A percentile compares a stretch with the other conserved stretches of the same genome.
phyloP scores from a whole-genome alignment of 106 monocot genomes.

The Gastrodia elata region DNA sequence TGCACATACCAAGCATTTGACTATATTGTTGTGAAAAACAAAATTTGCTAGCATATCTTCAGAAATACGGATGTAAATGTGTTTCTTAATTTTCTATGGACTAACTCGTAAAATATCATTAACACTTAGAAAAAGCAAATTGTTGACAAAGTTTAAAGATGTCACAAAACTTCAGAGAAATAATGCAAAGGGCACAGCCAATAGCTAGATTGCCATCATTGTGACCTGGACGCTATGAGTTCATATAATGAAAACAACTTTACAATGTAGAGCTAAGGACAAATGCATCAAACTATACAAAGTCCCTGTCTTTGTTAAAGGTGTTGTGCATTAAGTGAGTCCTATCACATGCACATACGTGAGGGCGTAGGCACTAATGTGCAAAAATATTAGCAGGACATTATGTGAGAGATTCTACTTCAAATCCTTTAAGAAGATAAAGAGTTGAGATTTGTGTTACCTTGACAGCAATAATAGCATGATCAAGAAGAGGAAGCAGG shows the following conservation, averaged over 20 bases:
- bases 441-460: constrained; percentile 16
- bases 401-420: not conserved
- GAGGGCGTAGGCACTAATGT: no score
- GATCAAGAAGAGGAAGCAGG: constrained; percentile 91
- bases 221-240: not conserved
- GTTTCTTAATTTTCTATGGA: not conserved
- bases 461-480: constrained; percentile 82
- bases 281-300: not conserved
- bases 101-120: not conserved
- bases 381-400: not conserved
- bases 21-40: not conserved
- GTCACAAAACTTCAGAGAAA: not conserved
- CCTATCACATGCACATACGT: not conserved
- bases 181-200: not conserved
- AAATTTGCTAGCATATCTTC: not conserved
- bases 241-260: not conserved
- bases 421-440: not conserved
- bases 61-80: not conserved
- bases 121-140: not conserved
- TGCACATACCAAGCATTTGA: not conserved
- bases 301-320: not conserved
- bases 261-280: not conserved
- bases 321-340: not conserved
- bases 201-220: not conserved
- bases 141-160: not conserved